Base-by-base conservation (phyloP, 805 yeast genomes). In the Pichia exigua region DNA sequence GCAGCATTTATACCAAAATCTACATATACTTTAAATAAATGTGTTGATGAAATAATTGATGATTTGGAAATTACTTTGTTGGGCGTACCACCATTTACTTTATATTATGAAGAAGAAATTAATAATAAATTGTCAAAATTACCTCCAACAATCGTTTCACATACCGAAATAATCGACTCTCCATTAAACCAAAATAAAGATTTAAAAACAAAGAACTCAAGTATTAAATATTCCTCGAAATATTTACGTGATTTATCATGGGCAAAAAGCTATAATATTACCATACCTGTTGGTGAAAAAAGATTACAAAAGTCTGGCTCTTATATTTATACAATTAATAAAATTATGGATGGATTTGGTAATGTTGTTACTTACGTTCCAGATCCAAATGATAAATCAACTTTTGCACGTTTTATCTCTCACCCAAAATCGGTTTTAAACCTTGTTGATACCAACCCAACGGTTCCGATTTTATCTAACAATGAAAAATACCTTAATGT, bases 61-160 rank as follows among this genome's bases (percentile, higher is more conserved):
- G 56, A 65, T 15, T 55, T 74, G 46, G 62, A 72, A 22, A 73
- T 92, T 32, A 71, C 75, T 2, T 77, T 83, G 1, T 67, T 72
- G 20, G 97, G 98, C 49, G 86, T 89, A 2, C 83, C 92, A 1
- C 98, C 99, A 0, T 66, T 86, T 52, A 77, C 76, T 22, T 67
- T 86, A 38, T 70, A 73, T 42, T 84, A 83, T 61, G 68, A 68
- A 39, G 76, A 74, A 44, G 81, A 79, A 54, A 59, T 71, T 17
- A 65, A 68, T 51, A 71, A 70, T 0, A 58, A 55, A 21, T 49
- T 66, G 17, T 55, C 63, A 1, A 57, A 62, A 38, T 46, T 63
- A n/a, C 68, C 68, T 1, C 59, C 61, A 18, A 59, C 61, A 3
- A 55, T 64, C 13, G 64, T 75, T 22, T 85, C 86, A 2, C 79